Evolutionary conservation across 2,329 filamentous ascomycete genomes (phyloP).

Genomic region (Aspergillus carbonarius): DNA sequence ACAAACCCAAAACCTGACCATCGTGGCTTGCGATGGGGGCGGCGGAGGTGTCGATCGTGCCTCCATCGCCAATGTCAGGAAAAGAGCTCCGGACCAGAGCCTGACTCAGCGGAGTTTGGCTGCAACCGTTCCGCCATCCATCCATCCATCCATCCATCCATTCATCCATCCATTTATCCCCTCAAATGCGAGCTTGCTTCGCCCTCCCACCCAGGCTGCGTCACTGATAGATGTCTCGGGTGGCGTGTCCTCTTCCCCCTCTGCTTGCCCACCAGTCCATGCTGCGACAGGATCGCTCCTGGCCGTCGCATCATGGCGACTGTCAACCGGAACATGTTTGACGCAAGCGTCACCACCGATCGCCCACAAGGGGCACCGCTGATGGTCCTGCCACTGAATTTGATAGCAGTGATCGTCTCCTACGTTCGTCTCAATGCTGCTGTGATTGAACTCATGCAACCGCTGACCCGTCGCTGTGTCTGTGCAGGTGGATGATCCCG

Average conservation of each 20-base stretch:
- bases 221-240: neutral
- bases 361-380: conserved; percentile 31
- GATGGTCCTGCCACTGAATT: conserved; percentile 55
- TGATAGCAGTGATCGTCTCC: conserved; percentile 58
- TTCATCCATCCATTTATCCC: neutral
- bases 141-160: neutral
- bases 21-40: too few species aligned
- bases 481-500: conserved; percentile 56
- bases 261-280: conserved; percentile 25
- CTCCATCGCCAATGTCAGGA: too few species aligned
- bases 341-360: conserved; percentile 33
- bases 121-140: neutral
- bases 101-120: neutral
- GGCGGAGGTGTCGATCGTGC: too few species aligned
- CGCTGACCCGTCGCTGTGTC: conserved; percentile 3
- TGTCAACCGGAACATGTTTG: conserved; percentile 46
- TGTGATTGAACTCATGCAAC: neutral
- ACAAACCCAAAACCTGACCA: too few species aligned
- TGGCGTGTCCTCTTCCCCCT: conserved; percentile 8
- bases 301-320: conserved; percentile 41
- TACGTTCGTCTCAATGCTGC: conserved; percentile 43
- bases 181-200: neutral
- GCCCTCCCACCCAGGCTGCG: neutral
- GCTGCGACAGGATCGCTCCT: conserved; percentile 23
- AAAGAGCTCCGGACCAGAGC: too few species aligned